phyloP scores from a whole-genome alignment of 805 yeast genomes.

The Clavispora carvajalis region DNA sequence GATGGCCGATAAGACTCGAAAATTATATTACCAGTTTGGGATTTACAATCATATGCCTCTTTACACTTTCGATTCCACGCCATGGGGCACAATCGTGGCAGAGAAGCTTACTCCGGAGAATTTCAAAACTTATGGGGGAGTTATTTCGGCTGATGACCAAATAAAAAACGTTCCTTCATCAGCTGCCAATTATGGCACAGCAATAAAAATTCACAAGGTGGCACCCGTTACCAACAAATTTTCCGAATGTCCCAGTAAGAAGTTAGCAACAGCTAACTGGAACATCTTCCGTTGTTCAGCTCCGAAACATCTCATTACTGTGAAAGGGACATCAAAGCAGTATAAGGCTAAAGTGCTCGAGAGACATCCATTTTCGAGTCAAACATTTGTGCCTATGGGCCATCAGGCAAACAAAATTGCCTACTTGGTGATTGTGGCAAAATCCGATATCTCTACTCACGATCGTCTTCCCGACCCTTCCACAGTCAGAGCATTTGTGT shows the following conservation, averaged over 20 bases:
- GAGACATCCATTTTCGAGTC: slow-evolving; percentile 85
- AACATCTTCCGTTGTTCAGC: slow-evolving; percentile 80
- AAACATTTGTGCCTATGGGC: slow-evolving; percentile 92
- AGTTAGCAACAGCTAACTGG: slow-evolving; percentile 59
- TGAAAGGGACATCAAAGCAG: slow-evolving; percentile 4
- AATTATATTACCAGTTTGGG: not conserved
- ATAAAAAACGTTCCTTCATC: slow-evolving; percentile 38
- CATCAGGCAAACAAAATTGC: slow-evolving; percentile 42
- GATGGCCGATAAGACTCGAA: slow-evolving; percentile 1
- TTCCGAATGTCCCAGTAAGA: slow-evolving; percentile 40
- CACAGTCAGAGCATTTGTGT: slow-evolving; percentile 61
- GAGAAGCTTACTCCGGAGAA: slow-evolving; percentile 58
- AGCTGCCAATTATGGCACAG: slow-evolving; percentile 92
- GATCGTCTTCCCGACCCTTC: slow-evolving; percentile 56
- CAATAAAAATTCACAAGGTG: slow-evolving; percentile 68
- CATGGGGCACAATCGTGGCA: slow-evolving; percentile 34
- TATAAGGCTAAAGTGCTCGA: slow-evolving; percentile 71
- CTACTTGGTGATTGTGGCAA: slow-evolving; percentile 79
- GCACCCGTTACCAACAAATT: slow-evolving; percentile 60
- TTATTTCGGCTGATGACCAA: slow-evolving; percentile 75
- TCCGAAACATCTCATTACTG: slow-evolving; percentile 53
- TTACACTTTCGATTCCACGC: slow-evolving; percentile 28
- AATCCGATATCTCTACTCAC: slow-evolving; percentile 31
- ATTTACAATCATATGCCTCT: slow-evolving; percentile 45
- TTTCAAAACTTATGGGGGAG: slow-evolving; percentile 68